Evolutionary conservation across 2,329 filamentous ascomycete genomes (phyloP).

Genomic region (Pseudogymnoascus sp.): DNA sequence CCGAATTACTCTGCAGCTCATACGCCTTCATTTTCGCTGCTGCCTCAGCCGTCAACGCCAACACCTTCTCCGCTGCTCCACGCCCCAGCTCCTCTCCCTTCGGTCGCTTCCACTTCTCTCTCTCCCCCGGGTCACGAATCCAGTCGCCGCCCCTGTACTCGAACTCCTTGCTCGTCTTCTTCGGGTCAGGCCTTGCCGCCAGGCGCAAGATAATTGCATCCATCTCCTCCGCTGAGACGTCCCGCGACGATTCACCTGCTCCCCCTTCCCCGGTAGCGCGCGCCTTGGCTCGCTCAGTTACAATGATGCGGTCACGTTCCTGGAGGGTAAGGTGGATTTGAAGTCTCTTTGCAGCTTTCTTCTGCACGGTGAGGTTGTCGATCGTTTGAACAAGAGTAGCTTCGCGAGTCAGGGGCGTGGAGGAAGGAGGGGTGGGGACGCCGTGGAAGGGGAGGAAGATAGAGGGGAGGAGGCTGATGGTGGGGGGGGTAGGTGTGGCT

Average conservation of each 20-base stretch:
- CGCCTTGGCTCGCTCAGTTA: conserved; percentile 15
- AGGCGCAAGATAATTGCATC: not conserved
- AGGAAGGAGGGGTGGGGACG: conserved; percentile 6
- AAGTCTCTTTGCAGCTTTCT: conserved; percentile 18
- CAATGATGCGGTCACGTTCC: conserved; percentile 11
- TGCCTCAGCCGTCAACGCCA: conserved; percentile 24
- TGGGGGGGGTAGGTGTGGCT: not conserved
- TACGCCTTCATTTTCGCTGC: conserved; percentile 18
- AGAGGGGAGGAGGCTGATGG: conserved; percentile 10
- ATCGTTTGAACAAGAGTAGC: conserved; percentile 18
- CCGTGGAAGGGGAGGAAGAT: conserved; percentile 23
- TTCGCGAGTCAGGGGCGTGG: conserved; percentile 7
- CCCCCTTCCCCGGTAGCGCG: not conserved
- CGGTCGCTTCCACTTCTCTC: conserved; percentile 19
- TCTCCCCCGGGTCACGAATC: conserved; percentile 5
- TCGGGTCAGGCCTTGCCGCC: not conserved
- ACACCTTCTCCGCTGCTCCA: conserved; percentile 29
- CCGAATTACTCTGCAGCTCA: conserved; percentile 16
- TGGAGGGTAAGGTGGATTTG: conserved; percentile 16
- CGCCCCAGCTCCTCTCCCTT: conserved; percentile 37
- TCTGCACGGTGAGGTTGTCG: conserved; percentile 17
- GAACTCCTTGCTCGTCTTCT: not conserved
- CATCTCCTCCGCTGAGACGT: not conserved
- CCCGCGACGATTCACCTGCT: not conserved
- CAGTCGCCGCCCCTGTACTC: not conserved